phyloP scores from a whole-genome alignment of 129 eudicot genomes.

The Silybum marianum region DNA sequence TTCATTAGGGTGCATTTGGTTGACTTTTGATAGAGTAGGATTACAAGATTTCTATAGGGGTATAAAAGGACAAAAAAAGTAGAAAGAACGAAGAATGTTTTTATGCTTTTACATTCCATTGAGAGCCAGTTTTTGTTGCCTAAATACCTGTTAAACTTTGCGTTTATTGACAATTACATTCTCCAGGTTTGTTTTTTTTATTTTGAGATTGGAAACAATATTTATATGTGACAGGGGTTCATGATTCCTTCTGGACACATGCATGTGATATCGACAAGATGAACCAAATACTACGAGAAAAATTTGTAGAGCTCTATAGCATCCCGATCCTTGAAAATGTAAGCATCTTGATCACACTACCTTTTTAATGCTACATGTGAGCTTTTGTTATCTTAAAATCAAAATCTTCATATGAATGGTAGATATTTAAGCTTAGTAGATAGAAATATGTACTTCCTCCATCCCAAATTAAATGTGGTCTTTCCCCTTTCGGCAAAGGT shows the following conservation, averaged over 20 bases:
- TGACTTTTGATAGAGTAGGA: too few relatives aligned
- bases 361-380: too few relatives aligned
- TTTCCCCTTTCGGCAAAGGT: too few relatives aligned
- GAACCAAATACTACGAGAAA: constrained; percentile 77
- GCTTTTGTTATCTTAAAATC: neutral
- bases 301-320: constrained; percentile 89
- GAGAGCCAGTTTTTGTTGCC: neutral
- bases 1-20: neutral
- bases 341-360: constrained; percentile 33
- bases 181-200: neutral
- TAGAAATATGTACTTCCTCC: too few relatives aligned
- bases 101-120: neutral
- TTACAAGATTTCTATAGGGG: too few relatives aligned
- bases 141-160: neutral
- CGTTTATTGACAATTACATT: too few relatives aligned
- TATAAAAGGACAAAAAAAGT: too few relatives aligned
- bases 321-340: constrained; percentile 84
- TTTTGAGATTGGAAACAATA: neutral
- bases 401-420: too few relatives aligned
- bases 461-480: neutral
- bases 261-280: constrained; percentile 88
- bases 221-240: constrained; percentile 68
- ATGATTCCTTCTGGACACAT: constrained; percentile 98
- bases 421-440: too few relatives aligned
- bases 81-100: neutral